Conservation (phyloP, 2,329 filamentous ascomycete genomes). For the Cladophialophora bantiana region DNA sequence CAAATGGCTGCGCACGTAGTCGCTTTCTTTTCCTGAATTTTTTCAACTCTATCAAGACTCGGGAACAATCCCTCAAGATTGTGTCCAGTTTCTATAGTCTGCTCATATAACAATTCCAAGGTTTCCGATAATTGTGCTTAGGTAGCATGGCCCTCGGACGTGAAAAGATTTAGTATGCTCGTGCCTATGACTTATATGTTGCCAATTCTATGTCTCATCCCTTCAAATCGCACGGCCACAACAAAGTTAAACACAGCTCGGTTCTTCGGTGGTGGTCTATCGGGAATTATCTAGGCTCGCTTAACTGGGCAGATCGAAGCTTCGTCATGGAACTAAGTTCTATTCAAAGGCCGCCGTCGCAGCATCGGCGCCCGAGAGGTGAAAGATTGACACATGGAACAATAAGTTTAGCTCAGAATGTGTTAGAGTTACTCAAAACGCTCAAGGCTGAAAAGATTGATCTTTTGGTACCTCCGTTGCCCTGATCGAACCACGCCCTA, state of each 20-base stretch:
- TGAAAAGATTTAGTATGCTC: not conserved
- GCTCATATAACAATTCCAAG: not conserved
- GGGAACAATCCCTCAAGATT: not conserved
- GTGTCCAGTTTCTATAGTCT: not conserved
- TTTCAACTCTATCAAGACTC: not conserved
- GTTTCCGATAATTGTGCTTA: not conserved
- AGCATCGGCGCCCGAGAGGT: not conserved
- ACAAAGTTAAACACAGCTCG: conserved; percentile 8
- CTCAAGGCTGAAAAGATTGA: conserved; percentile 43
- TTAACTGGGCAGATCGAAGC: not conserved
- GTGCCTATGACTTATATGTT: conserved; percentile 2
- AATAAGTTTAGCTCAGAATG: not conserved
- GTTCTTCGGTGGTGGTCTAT: not conserved
- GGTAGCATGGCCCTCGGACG: not conserved
- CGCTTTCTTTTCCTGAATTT: not conserved
- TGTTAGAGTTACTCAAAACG: conserved; percentile 43
- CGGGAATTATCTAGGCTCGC: not conserved
- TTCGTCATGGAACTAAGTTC: not conserved
- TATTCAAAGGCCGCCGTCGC: not conserved
- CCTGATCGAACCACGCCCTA: conserved; percentile 58
- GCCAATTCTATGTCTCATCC: not conserved
- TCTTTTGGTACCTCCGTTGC: conserved; percentile 57
- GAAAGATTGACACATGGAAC: not conserved
- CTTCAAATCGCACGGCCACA: not conserved
- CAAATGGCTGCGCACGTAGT: not conserved